phyloP scores from a whole-genome alignment of 116 monocot genomes.

The Zostera marina region DNA sequence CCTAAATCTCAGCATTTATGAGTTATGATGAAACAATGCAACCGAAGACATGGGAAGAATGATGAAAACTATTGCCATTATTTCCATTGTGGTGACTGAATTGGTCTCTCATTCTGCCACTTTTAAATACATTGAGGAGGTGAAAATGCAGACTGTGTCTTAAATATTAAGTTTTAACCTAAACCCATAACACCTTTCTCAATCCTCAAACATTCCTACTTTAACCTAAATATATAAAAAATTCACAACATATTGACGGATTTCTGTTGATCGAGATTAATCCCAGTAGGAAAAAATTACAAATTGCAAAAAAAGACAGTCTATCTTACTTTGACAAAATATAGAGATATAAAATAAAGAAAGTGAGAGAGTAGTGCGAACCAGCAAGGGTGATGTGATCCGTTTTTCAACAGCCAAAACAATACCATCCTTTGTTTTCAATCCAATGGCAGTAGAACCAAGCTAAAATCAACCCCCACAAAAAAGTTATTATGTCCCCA shows the following conservation, averaged over 20 bases:
- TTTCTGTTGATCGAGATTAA: no score
- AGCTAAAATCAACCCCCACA: slow-evolving; percentile 17
- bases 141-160: no score
- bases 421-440: slow-evolving; percentile 84
- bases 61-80: not conserved
- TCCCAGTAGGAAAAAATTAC: no score
- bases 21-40: not conserved
- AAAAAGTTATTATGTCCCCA: not conserved
- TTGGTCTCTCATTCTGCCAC: not conserved
- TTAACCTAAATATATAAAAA: no score
- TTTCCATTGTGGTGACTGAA: not conserved
- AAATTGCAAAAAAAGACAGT: no score
- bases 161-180: no score
- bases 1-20: no score
- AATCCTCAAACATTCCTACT: no score
- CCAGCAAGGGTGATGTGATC: slow-evolving; percentile 75
- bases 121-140: not conserved
- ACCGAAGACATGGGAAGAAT: not conserved
- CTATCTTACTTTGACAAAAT: not conserved
- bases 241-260: no score
- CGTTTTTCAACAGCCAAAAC: slow-evolving; percentile 87
- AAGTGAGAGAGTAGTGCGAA: slow-evolving; percentile 5
- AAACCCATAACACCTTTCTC: no score
- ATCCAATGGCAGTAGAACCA: slow-evolving; percentile 79
- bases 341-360: not conserved